Evolutionary conservation across 768 basidiomycete species (phyloP), one percentile per base, ranked within the genome.

Genomic region (Asterophora parasitica): DNA sequence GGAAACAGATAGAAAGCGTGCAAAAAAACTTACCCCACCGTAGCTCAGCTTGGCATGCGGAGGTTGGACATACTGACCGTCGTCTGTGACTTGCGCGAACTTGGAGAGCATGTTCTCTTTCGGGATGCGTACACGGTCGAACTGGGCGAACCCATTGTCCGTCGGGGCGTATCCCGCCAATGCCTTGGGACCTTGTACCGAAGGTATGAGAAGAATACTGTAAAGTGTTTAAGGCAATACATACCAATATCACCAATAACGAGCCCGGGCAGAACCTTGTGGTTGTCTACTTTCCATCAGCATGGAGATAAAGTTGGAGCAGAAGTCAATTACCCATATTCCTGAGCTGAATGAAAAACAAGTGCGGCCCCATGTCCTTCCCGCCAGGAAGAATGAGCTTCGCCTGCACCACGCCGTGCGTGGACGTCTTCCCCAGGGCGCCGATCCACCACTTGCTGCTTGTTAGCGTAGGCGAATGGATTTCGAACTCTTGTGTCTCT

Each of bases 391-490:
- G 67, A 31, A 85, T 78, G 8, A 91, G 68, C 60, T 83, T 82
- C 3, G 88, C 87, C 61, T 88, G 86, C 0, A 89, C 77, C 11
- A 86, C 75, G 4, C 85, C 85, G 59, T 88, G 85, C 0, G 85
- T 88, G 0, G 87, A 78, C 0, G 81, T 83, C 65, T 80, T 82
- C 0, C 81, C 87, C 11, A 86, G 66, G 4, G 72, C 82, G 7
- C 88, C 87, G 45, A 86, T 77, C 88, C 88, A 91, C 86, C 87
- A 91, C 60, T 91, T 91, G 52, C 71, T 78, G 51, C 83, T 85
- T 1, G 85, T 85, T 17, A 88, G 55, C 0, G 82, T 82, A 0
- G 88, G 88, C 1, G 85, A 85, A 58, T 90, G 74, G 31, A 91
- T 79, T 34, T 86, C 83, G 53, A 90, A 89, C 59, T 86, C 81